A percentile compares a stretch with the other conserved stretches of the same genome.
These are phyloP conservation scores for Cystobasidium sp. DNA, from an alignment of 1,284 basidiomycete genomes.

Conservation along the genomic window DNA sequence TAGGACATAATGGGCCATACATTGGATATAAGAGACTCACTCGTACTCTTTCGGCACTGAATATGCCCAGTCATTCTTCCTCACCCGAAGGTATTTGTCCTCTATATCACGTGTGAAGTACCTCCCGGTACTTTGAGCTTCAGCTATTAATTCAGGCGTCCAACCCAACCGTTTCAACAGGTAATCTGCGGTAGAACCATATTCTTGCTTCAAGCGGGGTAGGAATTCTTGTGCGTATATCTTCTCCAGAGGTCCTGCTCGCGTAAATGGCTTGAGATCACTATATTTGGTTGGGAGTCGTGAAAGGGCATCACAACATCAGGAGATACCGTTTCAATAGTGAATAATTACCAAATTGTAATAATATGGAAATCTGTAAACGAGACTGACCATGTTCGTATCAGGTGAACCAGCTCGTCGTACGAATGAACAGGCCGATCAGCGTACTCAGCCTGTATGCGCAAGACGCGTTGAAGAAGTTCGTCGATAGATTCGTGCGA, in stretches of 20 bases:
- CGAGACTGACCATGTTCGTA: slow-evolving; percentile 24
- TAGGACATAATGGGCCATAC: neutral
- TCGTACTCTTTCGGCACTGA: slow-evolving; percentile 34
- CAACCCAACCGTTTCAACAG: slow-evolving; percentile 31
- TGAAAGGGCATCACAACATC: no score
- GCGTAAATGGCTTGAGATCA: slow-evolving; percentile 24
- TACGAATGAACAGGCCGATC: slow-evolving; percentile 33
- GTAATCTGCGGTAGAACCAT: slow-evolving; percentile 28
- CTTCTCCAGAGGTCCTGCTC: slow-evolving; percentile 17
- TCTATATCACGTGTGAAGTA: slow-evolving; percentile 38
- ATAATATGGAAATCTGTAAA: neutral
- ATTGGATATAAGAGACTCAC: neutral
- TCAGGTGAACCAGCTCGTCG: slow-evolving; percentile 29
- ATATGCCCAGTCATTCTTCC: slow-evolving; percentile 37
- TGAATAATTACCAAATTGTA: neutral
- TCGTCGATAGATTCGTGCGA: slow-evolving; percentile 11
- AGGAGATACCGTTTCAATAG: no score
- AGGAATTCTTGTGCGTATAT: slow-evolving; percentile 23
- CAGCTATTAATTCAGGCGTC: slow-evolving; percentile 3
- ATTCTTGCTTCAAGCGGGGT: slow-evolving; percentile 21
- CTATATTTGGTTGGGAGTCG: neutral
- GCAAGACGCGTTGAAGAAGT: slow-evolving; percentile 12
- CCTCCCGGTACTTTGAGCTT: slow-evolving; percentile 22
- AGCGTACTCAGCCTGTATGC: slow-evolving; percentile 11
- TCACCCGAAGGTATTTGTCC: slow-evolving; percentile 11